Conservation (phyloP, 73 alveolate species). For the Paramecium octaurelia region DNA sequence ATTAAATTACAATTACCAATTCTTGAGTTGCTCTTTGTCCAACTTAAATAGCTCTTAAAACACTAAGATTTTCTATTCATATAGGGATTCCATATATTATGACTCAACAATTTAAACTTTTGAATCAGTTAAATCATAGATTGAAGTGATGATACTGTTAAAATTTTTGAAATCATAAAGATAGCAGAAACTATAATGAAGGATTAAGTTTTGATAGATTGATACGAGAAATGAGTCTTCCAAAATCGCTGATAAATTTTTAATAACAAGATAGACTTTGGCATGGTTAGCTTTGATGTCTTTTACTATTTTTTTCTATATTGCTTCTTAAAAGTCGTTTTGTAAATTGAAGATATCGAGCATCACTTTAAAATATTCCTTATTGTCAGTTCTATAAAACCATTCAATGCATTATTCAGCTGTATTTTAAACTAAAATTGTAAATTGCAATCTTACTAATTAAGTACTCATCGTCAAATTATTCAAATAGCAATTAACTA, state of each 20-base stretch:
- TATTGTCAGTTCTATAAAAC: neutral
- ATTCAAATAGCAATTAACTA: neutral
- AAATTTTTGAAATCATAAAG: neutral
- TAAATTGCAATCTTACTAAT: neutral
- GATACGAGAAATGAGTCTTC: neutral
- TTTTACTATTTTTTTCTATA: neutral
- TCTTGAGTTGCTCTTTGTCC: neutral
- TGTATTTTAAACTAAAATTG: neutral
- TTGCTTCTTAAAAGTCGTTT: neutral
- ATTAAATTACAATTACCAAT: neutral
- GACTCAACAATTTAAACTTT: neutral
- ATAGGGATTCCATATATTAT: neutral
- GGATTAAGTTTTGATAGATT: neutral
- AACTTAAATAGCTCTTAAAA: neutral
- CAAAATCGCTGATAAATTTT: neutral
- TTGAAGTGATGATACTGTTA: neutral
- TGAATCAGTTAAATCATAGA: neutral
- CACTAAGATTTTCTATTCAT: neutral
- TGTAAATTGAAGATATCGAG: neutral
- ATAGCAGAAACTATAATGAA: neutral
- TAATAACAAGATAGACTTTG: neutral
- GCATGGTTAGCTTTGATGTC: neutral
- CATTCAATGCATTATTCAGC: constrained; percentile 15
- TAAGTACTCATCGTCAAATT: neutral
- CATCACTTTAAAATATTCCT: neutral